Percentiles rank a stretch among this genome's conserved stretches.
Evolutionary conservation across 2,329 filamentous ascomycete species (phyloP).

Genomic region (Periconia digitata): DNA sequence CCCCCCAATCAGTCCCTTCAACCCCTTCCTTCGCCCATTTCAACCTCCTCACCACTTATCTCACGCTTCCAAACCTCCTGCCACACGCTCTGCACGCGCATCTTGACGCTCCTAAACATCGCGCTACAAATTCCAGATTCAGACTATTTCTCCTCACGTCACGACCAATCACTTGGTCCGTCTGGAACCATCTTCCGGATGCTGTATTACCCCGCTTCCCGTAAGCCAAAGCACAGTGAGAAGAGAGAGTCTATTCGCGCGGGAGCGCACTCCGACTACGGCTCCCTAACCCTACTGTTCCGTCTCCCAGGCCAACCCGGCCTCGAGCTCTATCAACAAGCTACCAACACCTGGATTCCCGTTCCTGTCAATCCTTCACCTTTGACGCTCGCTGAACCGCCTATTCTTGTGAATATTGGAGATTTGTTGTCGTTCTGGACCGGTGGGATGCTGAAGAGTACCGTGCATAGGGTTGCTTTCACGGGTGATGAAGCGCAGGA

Average conservation of each 20-base stretch:
- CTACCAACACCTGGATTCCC: slow-evolving; percentile 45
- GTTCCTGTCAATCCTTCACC: slow-evolving; percentile 56
- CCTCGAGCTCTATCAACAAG: slow-evolving; percentile 72
- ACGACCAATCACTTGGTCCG: slow-evolving; percentile 54
- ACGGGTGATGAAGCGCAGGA: slow-evolving; percentile 31
- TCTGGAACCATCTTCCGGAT: slow-evolving; percentile 55
- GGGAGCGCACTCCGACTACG: slow-evolving; percentile 90
- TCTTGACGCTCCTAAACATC: slow-evolving; percentile 76
- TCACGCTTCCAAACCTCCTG: slow-evolving; percentile 53
- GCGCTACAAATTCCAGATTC: slow-evolving; percentile 62
- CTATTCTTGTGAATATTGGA: slow-evolving; percentile 65
- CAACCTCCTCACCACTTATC: slow-evolving; percentile 62
- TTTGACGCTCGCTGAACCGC: slow-evolving; percentile 58
- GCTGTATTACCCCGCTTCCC: slow-evolving; percentile 53
- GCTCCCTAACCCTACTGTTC: slow-evolving; percentile 72
- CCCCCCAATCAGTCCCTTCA: slow-evolving; percentile 60
- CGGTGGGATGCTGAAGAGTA: slow-evolving; percentile 80
- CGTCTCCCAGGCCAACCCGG: slow-evolving; percentile 83
- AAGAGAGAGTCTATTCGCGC: slow-evolving; percentile 66
- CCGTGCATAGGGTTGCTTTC: slow-evolving; percentile 86
- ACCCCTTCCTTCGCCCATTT: slow-evolving; percentile 69
- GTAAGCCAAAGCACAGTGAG: slow-evolving; percentile 46
- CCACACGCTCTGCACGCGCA: slow-evolving; percentile 68
- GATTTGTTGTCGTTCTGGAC: slow-evolving; percentile 86
- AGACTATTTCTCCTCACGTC: slow-evolving; percentile 59